Evolutionary conservation across 306 rosid species (phyloP), one percentile per base, ranked within the genome.

Genomic region (Senna tora): DNA sequence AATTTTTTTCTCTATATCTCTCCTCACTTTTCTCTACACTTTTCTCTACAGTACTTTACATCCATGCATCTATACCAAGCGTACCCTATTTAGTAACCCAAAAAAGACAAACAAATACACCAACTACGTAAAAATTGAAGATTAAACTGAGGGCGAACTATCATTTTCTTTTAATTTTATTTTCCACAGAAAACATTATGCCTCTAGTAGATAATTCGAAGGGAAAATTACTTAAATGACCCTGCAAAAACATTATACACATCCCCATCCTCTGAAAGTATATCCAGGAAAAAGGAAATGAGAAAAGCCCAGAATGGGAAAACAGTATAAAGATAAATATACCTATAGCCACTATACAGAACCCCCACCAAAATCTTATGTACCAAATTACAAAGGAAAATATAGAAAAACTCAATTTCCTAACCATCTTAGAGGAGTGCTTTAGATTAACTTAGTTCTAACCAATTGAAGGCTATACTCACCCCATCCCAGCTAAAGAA

Each of bases 361-460:
- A 67, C 52, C 57, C 57, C 39, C 65, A 69, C 63, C 73, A 79
- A 68, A 79, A 79, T 74, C 49, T 54, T 54, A 73, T 79, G 66
- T 47, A 50, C 61, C 57, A 73, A 53, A 30, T 30, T 78, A 72
- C 57, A 57, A 34, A 30, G 52, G 74, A 78, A 67, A 33, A 33
- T 33, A 20, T 66, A 57, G 30, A 55, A 36, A 33, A 55, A 13
- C 43, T 43, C 57, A 17, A 34, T 34, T 65, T 53, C 56, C 28
- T 64, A 22, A 77, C 50, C 49, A 32, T 36, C 66, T 47, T 25
- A 49, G 25, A 41, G 28, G 30, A 59, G 59, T 56, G 69, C 47
- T 59, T 17, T 17, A 59, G 74, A 51, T 19, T 58, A 66, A 25
- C 6, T 49, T 45, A 72, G 75, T 58, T 73, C 45, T 11, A 54